Evolutionary conservation across 129 eudicot species (phyloP).

Genomic region (Artemisia annua): DNA sequence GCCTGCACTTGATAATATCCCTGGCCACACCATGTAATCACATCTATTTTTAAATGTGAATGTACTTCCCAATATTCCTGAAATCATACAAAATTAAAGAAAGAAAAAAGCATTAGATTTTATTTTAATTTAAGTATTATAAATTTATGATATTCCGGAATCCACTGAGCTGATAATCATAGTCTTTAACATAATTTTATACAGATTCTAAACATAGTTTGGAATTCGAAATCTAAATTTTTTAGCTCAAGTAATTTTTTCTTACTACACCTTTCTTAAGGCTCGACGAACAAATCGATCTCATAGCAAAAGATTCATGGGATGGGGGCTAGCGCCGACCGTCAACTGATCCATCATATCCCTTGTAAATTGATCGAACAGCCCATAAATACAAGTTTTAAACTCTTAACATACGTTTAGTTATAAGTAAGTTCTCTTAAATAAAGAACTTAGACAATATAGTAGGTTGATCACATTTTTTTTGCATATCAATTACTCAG

Average conservation of each 20-base stretch:
- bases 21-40: constrained; percentile 67
- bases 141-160: no score
- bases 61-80: constrained; percentile 57
- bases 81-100: constrained; percentile 2
- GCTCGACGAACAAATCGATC: neutral
- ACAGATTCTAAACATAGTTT: neutral
- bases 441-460: no score
- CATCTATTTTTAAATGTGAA: constrained; percentile 61
- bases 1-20: constrained; percentile 69
- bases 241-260: neutral
- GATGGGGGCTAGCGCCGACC: constrained; percentile 26
- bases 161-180: no score
- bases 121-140: neutral
- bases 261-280: constrained; percentile 1
- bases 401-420: neutral
- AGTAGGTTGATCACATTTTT: no score
- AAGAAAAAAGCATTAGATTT: neutral
- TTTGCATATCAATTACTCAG: no score
- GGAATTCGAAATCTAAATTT: neutral
- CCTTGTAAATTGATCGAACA: constrained; percentile 19
- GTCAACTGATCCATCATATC: constrained; percentile 31
- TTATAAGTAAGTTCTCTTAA: neutral
- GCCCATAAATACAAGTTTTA: neutral
- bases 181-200: no score
- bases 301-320: constrained; percentile 19